phyloP scores from a whole-genome alignment of 805 yeast genomes.

The Candida ovalis region DNA sequence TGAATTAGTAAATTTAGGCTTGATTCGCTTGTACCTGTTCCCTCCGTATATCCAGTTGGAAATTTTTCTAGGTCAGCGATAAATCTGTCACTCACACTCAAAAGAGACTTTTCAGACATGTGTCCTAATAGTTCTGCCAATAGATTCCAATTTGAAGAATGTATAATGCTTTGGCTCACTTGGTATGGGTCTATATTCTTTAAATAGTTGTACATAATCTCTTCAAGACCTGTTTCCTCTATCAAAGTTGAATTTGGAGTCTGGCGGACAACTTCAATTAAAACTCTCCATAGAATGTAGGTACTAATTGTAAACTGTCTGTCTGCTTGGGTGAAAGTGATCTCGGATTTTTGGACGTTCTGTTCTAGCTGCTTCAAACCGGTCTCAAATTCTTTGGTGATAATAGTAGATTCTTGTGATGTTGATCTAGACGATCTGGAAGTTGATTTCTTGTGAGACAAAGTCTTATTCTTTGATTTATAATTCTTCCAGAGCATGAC shows the following conservation, averaged over 20 bases:
- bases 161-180: conserved; percentile 62
- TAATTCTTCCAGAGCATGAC: conserved; percentile 23
- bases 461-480: conserved; percentile 7
- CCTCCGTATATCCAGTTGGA: conserved; percentile 47
- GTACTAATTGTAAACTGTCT: conserved; percentile 83
- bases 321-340: conserved; percentile 78
- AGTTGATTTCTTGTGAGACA: conserved; percentile 22
- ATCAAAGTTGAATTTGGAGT: conserved; percentile 72
- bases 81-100: conserved; percentile 88
- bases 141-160: conserved; percentile 91
- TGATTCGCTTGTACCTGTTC: conserved; percentile 34
- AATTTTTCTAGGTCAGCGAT: conserved; percentile 87
- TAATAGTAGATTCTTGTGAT: conserved; percentile 10
- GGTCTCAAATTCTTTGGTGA: conserved; percentile 8
- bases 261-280: conserved; percentile 89
- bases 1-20: conserved; percentile 70
- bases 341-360: conserved; percentile 42
- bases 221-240: conserved; percentile 81
- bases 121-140: conserved; percentile 86
- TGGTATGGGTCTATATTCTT: conserved; percentile 79
- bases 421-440: conserved; percentile 18
- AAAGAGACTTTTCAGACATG: conserved; percentile 80
- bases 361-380: conserved; percentile 20
- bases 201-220: conserved; percentile 86
- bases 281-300: conserved; percentile 83